Conservation (phyloP, 192 early-diverging fungal genomes). For the Coemansia reversa region DNA sequence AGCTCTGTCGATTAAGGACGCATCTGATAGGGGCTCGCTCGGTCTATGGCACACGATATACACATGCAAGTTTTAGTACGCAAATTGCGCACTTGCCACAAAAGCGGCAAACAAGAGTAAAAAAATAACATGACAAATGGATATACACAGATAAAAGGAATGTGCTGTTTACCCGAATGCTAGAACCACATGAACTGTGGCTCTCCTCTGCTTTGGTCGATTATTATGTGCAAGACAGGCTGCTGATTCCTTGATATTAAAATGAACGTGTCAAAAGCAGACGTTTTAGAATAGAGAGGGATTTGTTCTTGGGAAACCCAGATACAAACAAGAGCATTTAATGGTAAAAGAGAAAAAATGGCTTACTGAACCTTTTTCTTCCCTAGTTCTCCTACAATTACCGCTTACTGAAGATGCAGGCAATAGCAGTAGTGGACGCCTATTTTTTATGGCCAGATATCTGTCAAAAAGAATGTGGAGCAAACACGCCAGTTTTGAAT, state of each 20-base stretch:
- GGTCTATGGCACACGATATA: background rate
- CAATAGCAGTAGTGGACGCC: background rate
- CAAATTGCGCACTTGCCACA: background rate
- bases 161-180: background rate
- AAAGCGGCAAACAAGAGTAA: background rate
- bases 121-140: background rate
- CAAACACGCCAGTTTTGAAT: background rate
- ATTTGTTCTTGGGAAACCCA: background rate
- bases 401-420: background rate
- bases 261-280: background rate
- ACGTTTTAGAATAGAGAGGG: background rate
- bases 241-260: background rate
- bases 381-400: background rate
- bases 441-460: background rate
- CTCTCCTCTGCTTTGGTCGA: background rate
- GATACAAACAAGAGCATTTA: background rate
- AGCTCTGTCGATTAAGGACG: background rate
- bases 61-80: background rate
- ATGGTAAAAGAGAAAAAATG: background rate
- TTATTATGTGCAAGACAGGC: background rate
- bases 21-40: background rate
- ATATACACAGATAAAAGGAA: background rate
- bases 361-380: background rate
- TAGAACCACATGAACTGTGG: background rate
- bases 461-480: background rate